Evolutionary conservation across 768 basidiomycete species (phyloP), one percentile per base, ranked within the genome.

Genomic region (Amanita rubescens): DNA sequence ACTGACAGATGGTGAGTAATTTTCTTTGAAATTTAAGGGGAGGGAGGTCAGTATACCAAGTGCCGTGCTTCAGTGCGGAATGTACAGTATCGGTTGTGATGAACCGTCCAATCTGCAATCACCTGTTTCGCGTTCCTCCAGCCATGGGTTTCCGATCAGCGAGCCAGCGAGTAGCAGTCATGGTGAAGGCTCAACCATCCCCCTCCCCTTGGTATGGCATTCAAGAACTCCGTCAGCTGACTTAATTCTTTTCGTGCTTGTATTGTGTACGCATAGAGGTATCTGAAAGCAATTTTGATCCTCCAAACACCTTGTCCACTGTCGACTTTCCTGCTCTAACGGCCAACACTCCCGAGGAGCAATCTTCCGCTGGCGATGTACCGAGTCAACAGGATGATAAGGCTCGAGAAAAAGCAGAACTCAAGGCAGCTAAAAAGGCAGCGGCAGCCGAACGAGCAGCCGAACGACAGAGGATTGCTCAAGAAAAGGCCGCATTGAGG

Each of bases 31-130:
- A 66, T 69, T 69, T 70, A 67, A 80, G 84, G 85, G 85, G 86
- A 85, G 84, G 87, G 85, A 80, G 85, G 84, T 76, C 83, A 81
- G 79, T 78, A 84, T 90, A 87, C 86, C 88, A 78, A 89, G 85
- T 73, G 70, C 85, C 84, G 82, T 87, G 75, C 86, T 85, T 75
- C 85, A 89, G 87, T 86, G 82, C 85, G 85, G 83, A 85, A 83
- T 79, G 73, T 80, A 73, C 80, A 80, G 71, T 75, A 82, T 78
- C 83, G 78, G 67, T 78, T 77, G 74, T 87, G 75, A 87, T 74
- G 59, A 64, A 70, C 69, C 71, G 59, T 68, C 69, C 65, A 67
- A 68, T 67, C 61, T 67, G 59, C 66, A 65, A 65, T 61, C 66
- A 58, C 65, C 65, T 65, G 59, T 65, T 59, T 33, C 57, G 55